Percentiles rank a stretch among this genome's conserved stretches.
These are phyloP conservation scores for Monosporozyma servazzii DNA, from an alignment of 805 yeast genomes.

Conservation along the genomic window DNA sequence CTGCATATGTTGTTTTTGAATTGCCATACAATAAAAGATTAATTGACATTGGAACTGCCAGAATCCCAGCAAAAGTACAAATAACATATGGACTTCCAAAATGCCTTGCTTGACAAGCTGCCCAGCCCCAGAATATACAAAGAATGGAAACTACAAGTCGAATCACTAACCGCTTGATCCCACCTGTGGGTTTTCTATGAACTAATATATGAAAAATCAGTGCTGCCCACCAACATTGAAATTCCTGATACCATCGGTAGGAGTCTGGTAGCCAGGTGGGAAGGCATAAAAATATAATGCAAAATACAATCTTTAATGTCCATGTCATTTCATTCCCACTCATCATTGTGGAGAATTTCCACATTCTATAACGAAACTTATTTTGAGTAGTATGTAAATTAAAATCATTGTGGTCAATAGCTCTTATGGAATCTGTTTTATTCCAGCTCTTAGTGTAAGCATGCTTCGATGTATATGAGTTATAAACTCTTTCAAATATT, in stretches of 20 bases:
- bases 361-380: conserved; percentile 31
- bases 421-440: conserved; percentile 20
- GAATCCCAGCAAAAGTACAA: conserved; percentile 32
- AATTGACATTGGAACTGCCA: conserved; percentile 29
- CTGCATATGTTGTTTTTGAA: conserved; percentile 37
- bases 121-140: conserved; percentile 43
- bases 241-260: conserved; percentile 34
- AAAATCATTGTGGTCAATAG: conserved; percentile 36
- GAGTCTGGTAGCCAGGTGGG: conserved; percentile 38
- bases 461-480: conserved; percentile 36
- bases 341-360: conserved; percentile 30
- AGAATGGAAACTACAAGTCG: conserved; percentile 30
- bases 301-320: conserved; percentile 35
- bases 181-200: conserved; percentile 35
- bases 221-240: conserved; percentile 39
- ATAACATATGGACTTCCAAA: conserved; percentile 33
- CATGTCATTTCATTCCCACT: conserved; percentile 35
- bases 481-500: conserved; percentile 37
- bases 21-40: conserved; percentile 32
- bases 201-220: conserved; percentile 31
- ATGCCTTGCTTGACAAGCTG: conserved; percentile 33
- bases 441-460: conserved; percentile 10
- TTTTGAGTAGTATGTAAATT: conserved; percentile 32
- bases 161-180: conserved; percentile 28
- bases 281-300: conserved; percentile 31